Evolutionary conservation across 306 rosid genomes (phyloP).

Genomic region (Quercus ilex): DNA sequence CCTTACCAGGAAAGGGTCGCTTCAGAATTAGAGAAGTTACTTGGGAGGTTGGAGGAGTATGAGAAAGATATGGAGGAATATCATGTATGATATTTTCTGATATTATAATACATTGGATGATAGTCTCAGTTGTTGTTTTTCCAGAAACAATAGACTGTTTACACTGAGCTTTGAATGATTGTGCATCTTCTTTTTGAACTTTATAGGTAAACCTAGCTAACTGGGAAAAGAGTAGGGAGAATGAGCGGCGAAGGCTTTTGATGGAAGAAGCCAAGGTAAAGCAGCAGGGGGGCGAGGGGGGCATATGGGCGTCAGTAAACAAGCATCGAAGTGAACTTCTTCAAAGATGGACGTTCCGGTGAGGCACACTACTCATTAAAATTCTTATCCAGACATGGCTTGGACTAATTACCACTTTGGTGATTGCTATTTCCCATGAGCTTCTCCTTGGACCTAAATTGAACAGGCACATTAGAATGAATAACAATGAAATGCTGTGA

Average conservation of each 20-base stretch:
- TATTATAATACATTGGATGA: neutral
- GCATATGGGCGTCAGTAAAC: constrained; percentile 42
- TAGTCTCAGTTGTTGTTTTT: neutral
- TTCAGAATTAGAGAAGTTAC: constrained; percentile 59
- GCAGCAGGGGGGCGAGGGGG: constrained; percentile 53
- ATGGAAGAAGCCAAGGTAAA: constrained; percentile 68
- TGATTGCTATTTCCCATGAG: neutral
- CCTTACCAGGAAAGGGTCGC: constrained; percentile 82
- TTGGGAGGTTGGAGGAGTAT: constrained; percentile 82
- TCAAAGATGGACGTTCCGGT: constrained; percentile 62
- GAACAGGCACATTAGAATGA: neutral
- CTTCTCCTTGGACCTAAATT: neutral
- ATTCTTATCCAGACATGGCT: neutral
- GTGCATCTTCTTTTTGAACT: neutral
- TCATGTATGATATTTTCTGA: constrained; percentile 42
- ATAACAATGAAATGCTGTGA: neutral
- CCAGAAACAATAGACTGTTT: neutral
- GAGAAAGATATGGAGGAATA: constrained; percentile 86
- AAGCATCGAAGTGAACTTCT: constrained; percentile 37
- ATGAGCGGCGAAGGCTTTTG: constrained; percentile 66
- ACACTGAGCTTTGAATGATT: neutral
- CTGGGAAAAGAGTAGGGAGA: constrained; percentile 74
- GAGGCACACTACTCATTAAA: constrained; percentile 8
- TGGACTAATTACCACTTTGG: neutral
- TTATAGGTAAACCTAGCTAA: constrained; percentile 56